A percentile compares a stretch with the other conserved stretches of the same genome.
Conservation (phyloP, 2,329 filamentous ascomycete genomes). For the Botrytis deweyae region DNA sequence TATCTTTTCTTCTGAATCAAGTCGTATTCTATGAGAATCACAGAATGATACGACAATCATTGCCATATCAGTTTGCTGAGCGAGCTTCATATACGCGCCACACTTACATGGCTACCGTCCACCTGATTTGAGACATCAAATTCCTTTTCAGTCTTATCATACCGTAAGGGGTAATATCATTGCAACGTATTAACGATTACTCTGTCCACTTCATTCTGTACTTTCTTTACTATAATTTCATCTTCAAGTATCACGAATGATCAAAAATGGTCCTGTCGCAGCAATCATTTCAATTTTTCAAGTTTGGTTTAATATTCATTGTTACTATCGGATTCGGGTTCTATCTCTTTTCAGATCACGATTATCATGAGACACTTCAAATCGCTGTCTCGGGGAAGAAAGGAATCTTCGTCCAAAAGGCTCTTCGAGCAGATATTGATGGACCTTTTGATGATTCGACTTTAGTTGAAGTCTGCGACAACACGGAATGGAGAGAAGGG, state of each 20-base stretch:
- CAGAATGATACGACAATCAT: neutral
- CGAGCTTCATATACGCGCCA: slow-evolving; percentile 12
- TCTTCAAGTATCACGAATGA: neutral
- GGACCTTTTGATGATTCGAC: slow-evolving; percentile 27
- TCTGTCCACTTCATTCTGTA: neutral
- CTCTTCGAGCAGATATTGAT: slow-evolving; percentile 28
- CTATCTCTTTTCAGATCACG: slow-evolving; percentile 13
- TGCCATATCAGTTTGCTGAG: neutral
- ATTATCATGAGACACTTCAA: slow-evolving; percentile 18
- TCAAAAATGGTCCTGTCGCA: slow-evolving; percentile 11
- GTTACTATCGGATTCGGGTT: neutral
- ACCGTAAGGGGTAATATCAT: neutral
- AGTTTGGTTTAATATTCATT: slow-evolving; percentile 24
- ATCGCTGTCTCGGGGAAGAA: slow-evolving; percentile 18
- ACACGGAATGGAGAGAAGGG: slow-evolving; percentile 39
- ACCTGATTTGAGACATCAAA: neutral
- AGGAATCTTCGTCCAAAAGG: slow-evolving; percentile 25
- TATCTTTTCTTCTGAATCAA: neutral
- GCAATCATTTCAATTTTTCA: neutral
- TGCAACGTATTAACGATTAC: neutral
- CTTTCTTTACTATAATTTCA: neutral
- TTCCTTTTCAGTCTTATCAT: neutral
- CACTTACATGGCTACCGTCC: neutral
- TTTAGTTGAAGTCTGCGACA: slow-evolving; percentile 34
- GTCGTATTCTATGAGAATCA: neutral